phyloP scores from a whole-genome alignment of 345 rosid species.

The Sisymbrium irio region DNA sequence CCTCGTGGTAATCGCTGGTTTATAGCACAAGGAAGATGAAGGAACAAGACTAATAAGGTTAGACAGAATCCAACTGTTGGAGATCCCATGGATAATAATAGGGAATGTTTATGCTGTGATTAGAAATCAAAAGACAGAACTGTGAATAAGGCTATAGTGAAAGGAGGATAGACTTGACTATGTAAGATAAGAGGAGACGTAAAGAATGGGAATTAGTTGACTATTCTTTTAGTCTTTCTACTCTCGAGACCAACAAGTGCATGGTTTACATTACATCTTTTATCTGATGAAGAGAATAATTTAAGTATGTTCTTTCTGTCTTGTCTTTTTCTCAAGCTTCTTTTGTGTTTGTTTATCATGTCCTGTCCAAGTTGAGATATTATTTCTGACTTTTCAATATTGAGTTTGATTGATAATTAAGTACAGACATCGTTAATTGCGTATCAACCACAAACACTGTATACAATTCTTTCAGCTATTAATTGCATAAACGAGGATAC shows the following conservation, averaged over 20 bases:
- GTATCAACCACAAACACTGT: not conserved
- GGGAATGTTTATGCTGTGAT: not conserved
- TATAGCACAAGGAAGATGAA: conserved; percentile 8
- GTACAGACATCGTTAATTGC: not conserved
- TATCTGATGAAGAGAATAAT: not conserved
- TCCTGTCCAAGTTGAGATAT: not conserved
- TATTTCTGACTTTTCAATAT: not conserved
- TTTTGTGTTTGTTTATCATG: not conserved
- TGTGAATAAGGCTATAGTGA: not conserved
- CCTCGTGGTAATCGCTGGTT: not conserved
- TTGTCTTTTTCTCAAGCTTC: not conserved
- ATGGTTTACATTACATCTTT: not conserved
- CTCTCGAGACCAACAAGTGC: not conserved
- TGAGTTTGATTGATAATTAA: not conserved
- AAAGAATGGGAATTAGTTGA: not conserved
- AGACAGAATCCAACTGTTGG: not conserved
- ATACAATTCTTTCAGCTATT: not conserved
- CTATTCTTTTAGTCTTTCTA: not conserved
- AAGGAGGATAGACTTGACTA: too few species aligned
- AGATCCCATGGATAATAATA: not conserved
- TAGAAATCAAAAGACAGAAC: not conserved
- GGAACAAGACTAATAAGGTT: conserved; percentile 3
- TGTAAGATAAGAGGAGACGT: too few species aligned
- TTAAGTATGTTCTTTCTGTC: not conserved
- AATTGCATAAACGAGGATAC: not conserved